Conservation (phyloP, 768 basidiomycete genomes). For the Lactarius vividus region DNA sequence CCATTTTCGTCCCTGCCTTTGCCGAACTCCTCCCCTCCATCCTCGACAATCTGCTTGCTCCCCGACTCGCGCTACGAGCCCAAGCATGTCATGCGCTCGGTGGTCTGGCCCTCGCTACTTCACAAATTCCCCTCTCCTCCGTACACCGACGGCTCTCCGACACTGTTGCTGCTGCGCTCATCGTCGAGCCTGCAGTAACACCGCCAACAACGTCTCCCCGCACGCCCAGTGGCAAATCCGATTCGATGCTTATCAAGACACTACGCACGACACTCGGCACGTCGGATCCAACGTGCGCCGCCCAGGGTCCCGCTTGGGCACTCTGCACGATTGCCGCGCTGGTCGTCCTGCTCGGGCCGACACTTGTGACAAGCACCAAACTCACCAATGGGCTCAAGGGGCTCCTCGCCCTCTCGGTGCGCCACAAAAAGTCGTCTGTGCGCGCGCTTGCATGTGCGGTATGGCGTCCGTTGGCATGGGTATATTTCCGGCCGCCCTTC, state of each 20-base stretch:
- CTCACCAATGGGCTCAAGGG: constrained; percentile 47
- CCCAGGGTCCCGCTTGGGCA: constrained; percentile 79
- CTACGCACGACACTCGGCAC: constrained; percentile 60
- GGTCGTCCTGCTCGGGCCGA: constrained; percentile 62
- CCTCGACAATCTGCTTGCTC: constrained; percentile 59
- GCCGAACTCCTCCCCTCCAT: constrained; percentile 57
- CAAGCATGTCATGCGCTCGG: constrained; percentile 77
- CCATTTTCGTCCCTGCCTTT: constrained; percentile 69
- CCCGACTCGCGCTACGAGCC: constrained; percentile 59
- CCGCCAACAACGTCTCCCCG: constrained; percentile 36
- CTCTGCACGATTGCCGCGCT: constrained; percentile 63
- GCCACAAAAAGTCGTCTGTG: constrained; percentile 61
- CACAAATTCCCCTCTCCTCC: constrained; percentile 45
- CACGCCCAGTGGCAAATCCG: constrained; percentile 32
- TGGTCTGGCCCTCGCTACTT: constrained; percentile 57
- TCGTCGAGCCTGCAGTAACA: constrained; percentile 34
- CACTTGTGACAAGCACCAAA: constrained; percentile 44
- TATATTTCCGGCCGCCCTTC: constrained; percentile 55
- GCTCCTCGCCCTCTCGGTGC: constrained; percentile 53
- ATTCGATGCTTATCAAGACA: constrained; percentile 59
- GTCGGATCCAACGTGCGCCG: constrained; percentile 54
- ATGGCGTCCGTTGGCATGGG: constrained; percentile 69
- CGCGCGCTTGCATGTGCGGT: constrained; percentile 57
- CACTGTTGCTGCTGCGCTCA: constrained; percentile 48
- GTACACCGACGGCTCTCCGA: constrained; percentile 55